Percentiles rank a stretch among this genome's conserved stretches.
Evolutionary conservation across 164 flowering plant species (phyloP).

Genomic region (Umbilicus rupestris): DNA sequence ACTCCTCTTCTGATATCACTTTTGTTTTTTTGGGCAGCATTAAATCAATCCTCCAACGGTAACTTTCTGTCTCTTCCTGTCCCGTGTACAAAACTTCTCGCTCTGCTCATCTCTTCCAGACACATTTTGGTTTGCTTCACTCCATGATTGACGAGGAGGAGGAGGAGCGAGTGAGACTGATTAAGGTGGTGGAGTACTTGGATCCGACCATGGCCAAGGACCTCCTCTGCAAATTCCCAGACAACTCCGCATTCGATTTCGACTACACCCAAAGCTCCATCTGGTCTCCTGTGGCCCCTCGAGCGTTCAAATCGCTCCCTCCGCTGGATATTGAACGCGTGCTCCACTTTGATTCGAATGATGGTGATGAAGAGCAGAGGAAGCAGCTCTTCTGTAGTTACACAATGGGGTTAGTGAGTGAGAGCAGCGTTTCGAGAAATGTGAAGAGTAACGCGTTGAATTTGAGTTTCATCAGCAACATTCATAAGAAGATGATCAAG

Average conservation of each 20-base stretch:
- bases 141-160: not conserved
- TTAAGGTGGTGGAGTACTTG: slow-evolving; percentile 48
- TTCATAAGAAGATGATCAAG: not conserved
- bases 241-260: slow-evolving; percentile 67
- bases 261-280: slow-evolving; percentile 81
- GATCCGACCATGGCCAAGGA: slow-evolving; percentile 45
- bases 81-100: not conserved
- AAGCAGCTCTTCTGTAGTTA: not conserved
- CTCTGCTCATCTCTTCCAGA: not conserved
- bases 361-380: not conserved
- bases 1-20: not conserved
- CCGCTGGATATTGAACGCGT: not conserved
- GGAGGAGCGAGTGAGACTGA: slow-evolving; percentile 2
- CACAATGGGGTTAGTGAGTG: not conserved
- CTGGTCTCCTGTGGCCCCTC: slow-evolving; percentile 75
- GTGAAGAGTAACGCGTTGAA: not conserved
- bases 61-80: not conserved
- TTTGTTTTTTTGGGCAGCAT: not conserved
- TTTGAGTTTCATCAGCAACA: not conserved
- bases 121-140: too few relatives aligned
- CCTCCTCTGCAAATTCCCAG: slow-evolving; percentile 73
- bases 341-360: not conserved
- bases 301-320: slow-evolving; percentile 12
- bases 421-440: not conserved
- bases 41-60: slow-evolving; percentile 6